phyloP scores from a whole-genome alignment of 805 yeast genomes.

The Wickerhamomyces sydowiorum region DNA sequence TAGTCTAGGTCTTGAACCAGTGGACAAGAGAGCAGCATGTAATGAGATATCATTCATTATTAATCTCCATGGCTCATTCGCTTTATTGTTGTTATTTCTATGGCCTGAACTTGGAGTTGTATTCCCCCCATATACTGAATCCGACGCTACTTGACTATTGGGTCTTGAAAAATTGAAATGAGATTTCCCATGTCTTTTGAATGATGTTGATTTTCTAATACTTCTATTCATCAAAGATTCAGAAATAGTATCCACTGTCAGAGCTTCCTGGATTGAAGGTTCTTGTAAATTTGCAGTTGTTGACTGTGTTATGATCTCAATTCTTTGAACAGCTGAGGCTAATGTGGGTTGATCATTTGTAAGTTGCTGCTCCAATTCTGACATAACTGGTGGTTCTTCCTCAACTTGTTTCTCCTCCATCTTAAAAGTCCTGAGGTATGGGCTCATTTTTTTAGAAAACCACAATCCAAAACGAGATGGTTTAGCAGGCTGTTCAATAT shows the following conservation, averaged over 20 bases:
- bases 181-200: background rate
- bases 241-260: background rate
- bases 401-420: background rate
- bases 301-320: conserved; percentile 11
- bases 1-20: conserved; percentile 19
- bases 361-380: background rate
- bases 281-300: background rate
- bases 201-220: background rate
- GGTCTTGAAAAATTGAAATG: background rate
- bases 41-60: conserved; percentile 31
- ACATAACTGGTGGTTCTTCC: too few species aligned
- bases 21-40: conserved; percentile 33
- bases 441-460: conserved; percentile 5
- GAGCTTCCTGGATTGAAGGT: background rate
- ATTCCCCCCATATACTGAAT: conserved; percentile 2
- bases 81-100: conserved; percentile 2
- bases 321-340: background rate
- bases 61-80: conserved; percentile 23
- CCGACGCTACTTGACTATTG: background rate
- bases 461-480: conserved; percentile 6
- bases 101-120: background rate
- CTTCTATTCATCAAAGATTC: too few species aligned
- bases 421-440: conserved; percentile 1
- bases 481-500: conserved; percentile 5
- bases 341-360: background rate